Percentiles rank a stretch among this genome's conserved stretches.
Evolutionary conservation across 148 eudicot genomes (phyloP).

Genomic region (Salicornia ramosissima): DNA sequence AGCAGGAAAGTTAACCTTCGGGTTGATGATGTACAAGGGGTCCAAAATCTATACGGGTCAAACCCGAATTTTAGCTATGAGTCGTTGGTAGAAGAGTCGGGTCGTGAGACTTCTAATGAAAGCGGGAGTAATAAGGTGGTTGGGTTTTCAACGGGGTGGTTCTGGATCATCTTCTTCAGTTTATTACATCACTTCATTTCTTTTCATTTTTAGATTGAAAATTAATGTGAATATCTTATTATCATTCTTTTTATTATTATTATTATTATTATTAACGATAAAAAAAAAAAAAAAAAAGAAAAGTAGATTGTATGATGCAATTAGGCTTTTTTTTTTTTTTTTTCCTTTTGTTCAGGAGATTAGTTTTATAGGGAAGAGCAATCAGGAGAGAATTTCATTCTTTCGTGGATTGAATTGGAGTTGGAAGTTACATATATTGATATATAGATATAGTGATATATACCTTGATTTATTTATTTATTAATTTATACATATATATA

Average conservation of each 20-base stretch:
- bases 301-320: too few species aligned
- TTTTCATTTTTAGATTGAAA: background rate
- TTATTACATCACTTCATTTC: background rate
- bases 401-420: background rate
- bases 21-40: conserved; percentile 53
- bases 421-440: background rate
- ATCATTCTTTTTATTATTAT: too few species aligned
- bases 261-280: too few species aligned
- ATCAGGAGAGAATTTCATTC: background rate
- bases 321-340: too few species aligned
- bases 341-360: background rate
- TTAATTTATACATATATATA: too few species aligned
- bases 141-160: conserved; percentile 8
- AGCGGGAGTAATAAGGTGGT: background rate
- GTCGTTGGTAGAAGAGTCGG: conserved; percentile 26
- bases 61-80: conserved; percentile 48
- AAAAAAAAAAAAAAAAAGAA: too few species aligned
- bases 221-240: background rate
- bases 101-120: conserved; percentile 13
- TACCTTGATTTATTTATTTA: too few species aligned
- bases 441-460: too few species aligned
- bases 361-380: background rate
- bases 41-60: conserved; percentile 52
- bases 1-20: conserved; percentile 41
- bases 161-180: background rate